Conservation (phyloP, 305 asterid species). For the Vinca major region DNA sequence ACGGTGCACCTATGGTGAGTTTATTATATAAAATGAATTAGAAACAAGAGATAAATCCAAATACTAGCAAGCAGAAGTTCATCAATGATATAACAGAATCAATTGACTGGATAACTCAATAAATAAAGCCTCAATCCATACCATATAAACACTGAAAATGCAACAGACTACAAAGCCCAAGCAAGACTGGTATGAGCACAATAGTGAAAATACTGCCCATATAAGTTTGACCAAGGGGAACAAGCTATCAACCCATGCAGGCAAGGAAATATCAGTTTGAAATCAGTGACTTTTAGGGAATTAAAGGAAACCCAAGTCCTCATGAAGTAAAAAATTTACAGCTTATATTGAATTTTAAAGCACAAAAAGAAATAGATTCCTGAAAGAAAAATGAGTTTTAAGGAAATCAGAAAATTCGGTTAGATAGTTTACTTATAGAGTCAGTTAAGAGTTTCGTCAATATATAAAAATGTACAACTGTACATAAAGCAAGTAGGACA, state of each 20-base stretch:
- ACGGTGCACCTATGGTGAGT: conserved; percentile 65
- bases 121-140: too few species aligned
- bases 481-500: neutral
- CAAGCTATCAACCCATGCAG: neutral
- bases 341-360: too few species aligned
- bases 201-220: neutral
- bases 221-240: neutral
- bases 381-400: neutral
- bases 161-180: neutral
- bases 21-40: conserved; percentile 11
- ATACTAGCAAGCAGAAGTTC: conserved; percentile 5
- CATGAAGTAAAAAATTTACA: neutral
- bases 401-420: neutral
- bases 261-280: neutral
- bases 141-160: neutral
- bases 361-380: neutral
- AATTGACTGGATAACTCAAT: neutral
- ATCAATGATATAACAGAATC: neutral
- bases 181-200: neutral
- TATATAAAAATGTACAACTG: neutral
- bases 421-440: neutral
- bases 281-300: neutral
- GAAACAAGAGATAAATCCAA: neutral
- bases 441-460: neutral
- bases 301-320: too few species aligned